Percentiles rank a stretch among this genome's conserved stretches.
Evolutionary conservation across 2,329 filamentous ascomycete species (phyloP).

Genomic region (Pyrenophora graminea): DNA sequence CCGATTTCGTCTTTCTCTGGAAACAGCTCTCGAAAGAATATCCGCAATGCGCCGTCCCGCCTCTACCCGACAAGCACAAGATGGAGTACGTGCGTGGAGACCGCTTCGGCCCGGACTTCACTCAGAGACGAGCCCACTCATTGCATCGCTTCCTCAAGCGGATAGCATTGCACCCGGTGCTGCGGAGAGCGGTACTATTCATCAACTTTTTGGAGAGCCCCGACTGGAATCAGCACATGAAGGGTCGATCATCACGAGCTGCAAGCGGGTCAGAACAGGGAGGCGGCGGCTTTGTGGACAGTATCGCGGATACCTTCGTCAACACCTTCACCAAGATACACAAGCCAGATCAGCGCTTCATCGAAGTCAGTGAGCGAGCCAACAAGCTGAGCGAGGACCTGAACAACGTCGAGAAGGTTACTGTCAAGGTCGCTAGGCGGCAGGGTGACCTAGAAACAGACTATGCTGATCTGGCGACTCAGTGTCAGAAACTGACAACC

Average conservation of each 20-base stretch:
- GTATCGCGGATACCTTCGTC: constrained; percentile 92
- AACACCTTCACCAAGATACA: constrained; percentile 97
- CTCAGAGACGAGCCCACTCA: constrained; percentile 81
- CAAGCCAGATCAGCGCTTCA: constrained; percentile 91
- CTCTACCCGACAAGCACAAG: constrained; percentile 96
- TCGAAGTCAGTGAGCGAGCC: constrained; percentile 88
- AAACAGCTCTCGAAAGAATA: constrained; percentile 87
- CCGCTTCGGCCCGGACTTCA: constrained; percentile 93
- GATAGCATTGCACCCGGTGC: constrained; percentile 82
- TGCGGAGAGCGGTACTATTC: constrained; percentile 80
- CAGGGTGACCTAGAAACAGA: constrained; percentile 87
- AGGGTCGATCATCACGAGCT: constrained; percentile 69
- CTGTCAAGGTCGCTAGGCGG: constrained; percentile 83
- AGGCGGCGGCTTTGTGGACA: constrained; percentile 81
- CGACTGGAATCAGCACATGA: constrained; percentile 98
- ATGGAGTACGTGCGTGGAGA: constrained; percentile 98
- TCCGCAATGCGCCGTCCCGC: constrained; percentile 88
- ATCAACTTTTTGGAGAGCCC: constrained; percentile 88
- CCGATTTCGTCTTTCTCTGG: constrained; percentile 96
- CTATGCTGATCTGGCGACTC: constrained; percentile 85
- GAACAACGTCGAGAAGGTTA: constrained; percentile 91
- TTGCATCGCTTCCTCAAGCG: constrained; percentile 89
- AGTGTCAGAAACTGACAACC: constrained; percentile 90
- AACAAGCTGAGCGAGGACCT: constrained; percentile 93
- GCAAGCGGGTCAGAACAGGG: constrained; percentile 50